Base-by-base conservation (phyloP, 1,284 basidiomycete genomes). In the Melampsora americana region DNA sequence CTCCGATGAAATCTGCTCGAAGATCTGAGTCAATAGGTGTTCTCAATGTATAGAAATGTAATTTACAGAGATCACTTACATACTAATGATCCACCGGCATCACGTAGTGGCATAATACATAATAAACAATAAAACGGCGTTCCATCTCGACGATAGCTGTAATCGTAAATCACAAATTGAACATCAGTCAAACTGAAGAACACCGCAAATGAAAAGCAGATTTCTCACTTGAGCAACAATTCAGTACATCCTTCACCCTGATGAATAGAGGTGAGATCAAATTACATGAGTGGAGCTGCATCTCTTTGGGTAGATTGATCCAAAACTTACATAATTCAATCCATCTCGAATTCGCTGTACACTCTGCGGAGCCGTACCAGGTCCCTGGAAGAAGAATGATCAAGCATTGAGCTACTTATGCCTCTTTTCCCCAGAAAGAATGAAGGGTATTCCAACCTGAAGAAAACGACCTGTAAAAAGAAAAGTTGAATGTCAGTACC, bases 241-340 rank as follows among this genome's bases (percentile, higher is more conserved):
- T 71, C 69, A 32, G 60, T 71, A 20, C 69, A 61, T 71, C 69
- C 69, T 71, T 71, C 60, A 18, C 60, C 69, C 69, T 71, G 59
- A 48, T 60, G 12, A 64, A 64, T 32, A 32, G 11, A n/a, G 14
- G n/a, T 56, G 30, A 48, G 32, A 23, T 62, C 20, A 48, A 28
- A 18, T 20, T 28, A n/a, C 7, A 12, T 60, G 16, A 39, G n/a
- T 35, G 16, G 18, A 9, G 16, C 14, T 28, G 50, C 26, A 20
- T 4, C 28, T 28, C 14, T 59, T n/a, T 28, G 4, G 0, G 23
- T 23, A 32, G 7, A 18, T 18, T 26, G 26, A 61, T 20, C 35
- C n/a, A 30, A 46, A 30, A 32, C 56, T 50, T 46, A 71, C 69
- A 1, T 32, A 20, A n/a, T 71, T 71, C 35, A 71, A 50, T 46